phyloP scores from a whole-genome alignment of 2,329 filamentous ascomycete genomes.

The Fusarium algeriense region DNA sequence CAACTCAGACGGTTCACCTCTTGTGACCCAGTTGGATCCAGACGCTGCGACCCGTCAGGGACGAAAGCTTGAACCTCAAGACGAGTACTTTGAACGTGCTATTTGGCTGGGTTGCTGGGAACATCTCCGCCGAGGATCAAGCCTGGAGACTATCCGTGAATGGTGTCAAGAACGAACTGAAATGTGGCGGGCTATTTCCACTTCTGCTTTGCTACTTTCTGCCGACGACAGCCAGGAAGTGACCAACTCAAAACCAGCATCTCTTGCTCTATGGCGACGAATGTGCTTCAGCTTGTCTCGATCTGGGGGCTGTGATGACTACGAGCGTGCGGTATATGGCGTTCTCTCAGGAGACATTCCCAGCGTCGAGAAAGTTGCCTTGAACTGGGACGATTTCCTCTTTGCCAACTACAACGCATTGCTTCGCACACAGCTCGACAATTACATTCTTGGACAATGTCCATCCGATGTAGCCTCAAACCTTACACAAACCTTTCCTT shows the following conservation, averaged over 20 bases:
- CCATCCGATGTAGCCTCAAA: constrained; percentile 65
- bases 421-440: constrained; percentile 82
- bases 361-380: constrained; percentile 81
- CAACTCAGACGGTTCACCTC: constrained; percentile 70
- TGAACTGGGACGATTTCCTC: constrained; percentile 86
- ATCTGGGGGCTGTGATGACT: constrained; percentile 76
- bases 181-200: constrained; percentile 86
- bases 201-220: constrained; percentile 78
- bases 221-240: constrained; percentile 58
- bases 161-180: constrained; percentile 91
- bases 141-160: constrained; percentile 78
- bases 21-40: constrained; percentile 91
- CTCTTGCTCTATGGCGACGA: constrained; percentile 77
- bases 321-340: constrained; percentile 91
- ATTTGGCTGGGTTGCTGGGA: constrained; percentile 97
- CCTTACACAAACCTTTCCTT: constrained; percentile 69
- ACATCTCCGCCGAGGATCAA: constrained; percentile 86
- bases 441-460: constrained; percentile 71
- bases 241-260: constrained; percentile 54
- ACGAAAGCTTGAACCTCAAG: constrained; percentile 80
- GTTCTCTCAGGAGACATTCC: constrained; percentile 86
- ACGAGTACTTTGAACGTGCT: constrained; percentile 88
- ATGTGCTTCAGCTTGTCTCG: constrained; percentile 80
- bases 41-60: constrained; percentile 87
- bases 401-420: constrained; percentile 92